Evolutionary conservation across 2,329 filamentous ascomycete genomes (phyloP), one percentile per base, ranked within the genome.

Genomic region (Trichoderma aggressivum): DNA sequence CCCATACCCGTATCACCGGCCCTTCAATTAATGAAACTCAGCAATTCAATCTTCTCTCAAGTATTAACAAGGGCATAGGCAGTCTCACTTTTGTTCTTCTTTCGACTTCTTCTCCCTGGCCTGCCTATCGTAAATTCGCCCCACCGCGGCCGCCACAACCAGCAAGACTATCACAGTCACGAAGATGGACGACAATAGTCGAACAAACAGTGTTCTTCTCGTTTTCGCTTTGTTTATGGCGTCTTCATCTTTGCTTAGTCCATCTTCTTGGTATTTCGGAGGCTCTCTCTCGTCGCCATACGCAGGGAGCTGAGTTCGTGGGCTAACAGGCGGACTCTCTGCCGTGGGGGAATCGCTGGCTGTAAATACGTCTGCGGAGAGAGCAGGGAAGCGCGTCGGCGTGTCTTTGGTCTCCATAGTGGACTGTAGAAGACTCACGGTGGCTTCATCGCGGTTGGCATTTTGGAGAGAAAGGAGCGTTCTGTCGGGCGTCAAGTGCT

Each of bases 61-160:
- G 2, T 62, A 7, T 32, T 4, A 18, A 30, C 1, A 28, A 21
- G 12, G 26, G 18, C 5, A 14, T 6, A 18, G 5, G 24, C 1
- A 7, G 47, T 7, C 43, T 64, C 28, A 55, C 47, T 5, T 28
- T 30, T 55, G 50, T 24, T 64, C 28, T 14, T 56, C 21, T 18
- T 28, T 34, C 24, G 14, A 26, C 34, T 60, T 50, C 63, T 55
- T 62, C 34, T 47, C 53, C 36, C 53, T 55, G 24, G 55, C 50
- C 36, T 70, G 53, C 24, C 50, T 36, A 28, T 59, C 28, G 6
- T 70, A 34, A 3, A 76, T 75, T 65, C 72, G 74, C 21, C 72
- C 73, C 10, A 77, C 74, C 6, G 74, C 75, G 21, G 74, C 76
- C 7, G 76, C 76, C 2, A 76, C 74, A 16, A 76, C 71, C 7